Evolutionary conservation across 192 early-diverging fungal species (phyloP), one percentile per base, ranked within the genome.

Genomic region (Rhizoclosmatium sp.): DNA sequence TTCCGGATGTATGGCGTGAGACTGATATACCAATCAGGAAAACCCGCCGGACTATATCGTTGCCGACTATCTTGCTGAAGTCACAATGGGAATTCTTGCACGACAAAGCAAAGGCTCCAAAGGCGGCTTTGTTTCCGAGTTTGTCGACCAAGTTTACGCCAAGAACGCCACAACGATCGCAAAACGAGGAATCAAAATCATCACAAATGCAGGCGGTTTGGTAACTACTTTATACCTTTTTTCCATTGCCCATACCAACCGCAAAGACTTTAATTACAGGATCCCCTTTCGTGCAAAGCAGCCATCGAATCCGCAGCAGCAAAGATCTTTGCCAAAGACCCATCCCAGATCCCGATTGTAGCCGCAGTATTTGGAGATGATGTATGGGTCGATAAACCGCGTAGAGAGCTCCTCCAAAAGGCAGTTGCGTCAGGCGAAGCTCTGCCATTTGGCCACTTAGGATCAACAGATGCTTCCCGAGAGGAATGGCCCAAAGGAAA

Each of bases 11-110:
- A 31, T 31, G n/a, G n/a, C n/a, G 31, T 31, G 31, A 31, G 31
- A 31, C 31, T 31, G 31, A 31, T 31, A 16, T 65, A 54, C 5
- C 5, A 54, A 54, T n/a, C 45, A 75, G 73, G 73, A 75, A 9
- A 75, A 75, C 45, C 73, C 73, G 45, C 73, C 73, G 14, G 82
- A 91, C 61, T 91, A 90, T 59, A 73, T 92, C 23, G 83, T 90
- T 2, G 91, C 89, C 39, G 91, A 92, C 62, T 92, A 91, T 70
- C 83, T 92, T 2, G 89, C 91, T n/a, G 91, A 92, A 83, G 87
- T 92, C 10, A 92, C 91, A 1, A 91, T 92, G 90, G 91, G 91
- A 58, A 84, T 92, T 21, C 83, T 92, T 21, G 91, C 91, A 14
- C 82, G 86, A 42, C 85, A 86, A 73, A 80, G 80, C 51, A 83